Conservation (phyloP, 129 eudicot genomes). For the Calendula officinalis region DNA sequence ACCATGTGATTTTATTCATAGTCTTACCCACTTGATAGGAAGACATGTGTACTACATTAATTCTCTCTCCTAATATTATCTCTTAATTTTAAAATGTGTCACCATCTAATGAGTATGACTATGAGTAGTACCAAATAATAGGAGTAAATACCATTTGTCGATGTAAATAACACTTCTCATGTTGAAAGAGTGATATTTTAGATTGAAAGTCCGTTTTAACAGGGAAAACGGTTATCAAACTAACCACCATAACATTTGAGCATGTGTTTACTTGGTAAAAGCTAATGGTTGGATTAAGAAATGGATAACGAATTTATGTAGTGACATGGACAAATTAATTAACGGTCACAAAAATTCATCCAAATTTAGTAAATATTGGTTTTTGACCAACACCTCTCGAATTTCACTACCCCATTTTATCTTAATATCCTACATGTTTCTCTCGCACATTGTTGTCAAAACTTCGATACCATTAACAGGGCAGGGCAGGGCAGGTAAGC, state of each 20-base stretch:
- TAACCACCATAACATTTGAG: neutral
- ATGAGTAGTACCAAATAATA: too few species aligned
- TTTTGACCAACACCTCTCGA: conserved; percentile 17
- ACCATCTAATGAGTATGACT: too few species aligned
- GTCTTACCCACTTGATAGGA: too few species aligned
- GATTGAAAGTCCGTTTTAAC: too few species aligned
- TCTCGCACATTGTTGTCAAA: neutral
- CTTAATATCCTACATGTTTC: neutral
- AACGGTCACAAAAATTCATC: conserved; percentile 14
- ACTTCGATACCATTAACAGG: neutral
- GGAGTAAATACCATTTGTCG: too few species aligned
- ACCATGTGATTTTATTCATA: too few species aligned
- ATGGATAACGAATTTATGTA: conserved; percentile 12
- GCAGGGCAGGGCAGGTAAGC: neutral
- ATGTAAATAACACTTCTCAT: too few species aligned
- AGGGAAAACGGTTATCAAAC: neutral
- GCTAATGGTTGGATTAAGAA: conserved; percentile 9
- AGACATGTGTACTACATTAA: too few species aligned
- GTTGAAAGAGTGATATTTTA: too few species aligned
- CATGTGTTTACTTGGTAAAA: conserved; percentile 1
- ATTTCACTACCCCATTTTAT: neutral
- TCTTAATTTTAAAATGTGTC: too few species aligned
- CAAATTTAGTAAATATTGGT: conserved; percentile 15
- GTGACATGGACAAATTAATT: neutral
- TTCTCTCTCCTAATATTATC: too few species aligned